Base-by-base conservation (phyloP, 352 stramenopile species). In the Phytophthora nicotianae region DNA sequence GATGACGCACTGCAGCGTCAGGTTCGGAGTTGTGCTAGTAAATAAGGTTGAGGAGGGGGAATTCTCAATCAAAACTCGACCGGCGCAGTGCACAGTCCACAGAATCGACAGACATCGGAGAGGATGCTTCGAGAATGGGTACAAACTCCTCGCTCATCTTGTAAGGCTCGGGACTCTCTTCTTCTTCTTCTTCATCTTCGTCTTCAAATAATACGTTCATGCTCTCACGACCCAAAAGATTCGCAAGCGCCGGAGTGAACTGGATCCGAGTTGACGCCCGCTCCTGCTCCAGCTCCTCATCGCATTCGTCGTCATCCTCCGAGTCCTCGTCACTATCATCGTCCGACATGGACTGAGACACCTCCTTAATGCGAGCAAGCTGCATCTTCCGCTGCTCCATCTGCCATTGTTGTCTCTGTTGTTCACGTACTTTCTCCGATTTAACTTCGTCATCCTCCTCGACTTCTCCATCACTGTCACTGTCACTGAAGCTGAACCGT, bases 181-280 rank as follows among this genome's bases (percentile, higher is more conserved):
- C 77, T 21, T 77, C 68, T 5, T 86, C 74, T 9, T 79, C 72
- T 2, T 82, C 58, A 24, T 87, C 77, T 43, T 86, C 79, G 40
- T 86, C 79, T 29, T 88, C 79, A 7, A 88, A 77, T 11, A 88
- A 50, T 5, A 86, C 62, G 59, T 88, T 88, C 49, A 68, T 74
- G 55, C 76, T 86, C 43, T 83, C 64, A 23, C 79, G 79, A 33
- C 61, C 54, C 11, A 88, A 47, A 38, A 88, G 57, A 5, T 65
- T 76, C 26, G 75, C 78, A 50, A 88, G 64, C 16, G 70, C 69
- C 48, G 74, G 63, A 27, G 68, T 77, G 45, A 83, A 75, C 19
- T 70, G 61, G 38, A 86, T 81, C 16, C 76, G 74, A 32, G 76
- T 54, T 2, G 67, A 68, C 37, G 79, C 70, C 17, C 57, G 58